Evolutionary conservation across 768 basidiomycete species (phyloP).

Genomic region (Rhizopogon rudus): DNA sequence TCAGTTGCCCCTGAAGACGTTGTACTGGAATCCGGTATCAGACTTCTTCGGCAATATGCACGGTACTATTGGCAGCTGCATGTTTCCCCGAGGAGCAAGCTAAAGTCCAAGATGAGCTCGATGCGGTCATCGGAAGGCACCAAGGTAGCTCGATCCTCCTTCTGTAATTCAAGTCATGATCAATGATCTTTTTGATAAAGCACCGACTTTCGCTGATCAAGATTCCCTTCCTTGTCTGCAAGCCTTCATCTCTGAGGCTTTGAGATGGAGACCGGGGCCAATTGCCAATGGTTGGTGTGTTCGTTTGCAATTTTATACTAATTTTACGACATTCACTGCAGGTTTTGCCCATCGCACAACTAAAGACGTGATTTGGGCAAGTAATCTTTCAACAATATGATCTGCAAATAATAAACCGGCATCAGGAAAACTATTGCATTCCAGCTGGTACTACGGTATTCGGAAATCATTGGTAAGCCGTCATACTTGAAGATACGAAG

Average conservation of each 20-base stretch:
- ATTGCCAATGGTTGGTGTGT: constrained; percentile 9
- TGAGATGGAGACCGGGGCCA: constrained; percentile 26
- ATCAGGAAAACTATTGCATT: too few relatives aligned
- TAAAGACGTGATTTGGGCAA: constrained; percentile 47
- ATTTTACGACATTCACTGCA: constrained; percentile 19
- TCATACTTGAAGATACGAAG: too few relatives aligned
- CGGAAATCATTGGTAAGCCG: too few relatives aligned
- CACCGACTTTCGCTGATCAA: constrained; percentile 27
- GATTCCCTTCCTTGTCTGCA: constrained; percentile 20
- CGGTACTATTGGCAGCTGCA: constrained; percentile 13
- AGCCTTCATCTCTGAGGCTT: constrained; percentile 3
- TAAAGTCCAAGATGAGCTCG: constrained; percentile 44
- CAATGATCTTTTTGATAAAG: constrained; percentile 7
- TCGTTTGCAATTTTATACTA: not conserved
- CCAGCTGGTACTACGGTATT: too few relatives aligned
- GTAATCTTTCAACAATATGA: too few relatives aligned
- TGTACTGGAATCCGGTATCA: not conserved
- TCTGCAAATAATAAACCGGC: too few relatives aligned
- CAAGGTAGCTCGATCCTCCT: not conserved
- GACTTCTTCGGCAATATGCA: constrained; percentile 46
- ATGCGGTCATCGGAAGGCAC: constrained; percentile 37
- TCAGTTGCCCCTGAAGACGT: not conserved
- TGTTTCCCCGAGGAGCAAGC: not conserved
- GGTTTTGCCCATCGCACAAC: constrained; percentile 58
- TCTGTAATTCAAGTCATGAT: not conserved